phyloP scores from a whole-genome alignment of 83 land plant species.

The Diphasiastrum complanatum region DNA sequence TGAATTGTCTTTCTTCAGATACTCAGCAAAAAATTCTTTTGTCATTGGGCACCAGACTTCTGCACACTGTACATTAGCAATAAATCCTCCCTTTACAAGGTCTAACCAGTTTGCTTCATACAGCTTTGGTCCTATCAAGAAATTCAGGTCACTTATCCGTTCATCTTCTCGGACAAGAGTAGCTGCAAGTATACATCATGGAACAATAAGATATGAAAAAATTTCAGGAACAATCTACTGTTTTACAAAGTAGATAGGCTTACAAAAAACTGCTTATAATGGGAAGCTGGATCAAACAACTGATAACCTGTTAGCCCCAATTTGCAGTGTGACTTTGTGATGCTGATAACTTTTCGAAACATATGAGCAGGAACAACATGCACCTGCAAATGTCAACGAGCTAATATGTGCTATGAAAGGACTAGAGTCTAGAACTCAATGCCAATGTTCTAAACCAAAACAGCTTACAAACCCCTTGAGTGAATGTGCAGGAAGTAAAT shows the following conservation, averaged over 20 bases:
- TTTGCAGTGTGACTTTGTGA: conserved; percentile 97
- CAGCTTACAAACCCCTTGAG: too few relatives aligned
- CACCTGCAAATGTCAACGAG: too few relatives aligned
- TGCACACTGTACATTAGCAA: conserved; percentile 98
- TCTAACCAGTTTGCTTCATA: conserved; percentile 99
- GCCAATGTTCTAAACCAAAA: too few relatives aligned
- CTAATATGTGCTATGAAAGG: too few relatives aligned
- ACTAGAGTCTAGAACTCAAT: too few relatives aligned
- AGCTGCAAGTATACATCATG: conserved; percentile 42
- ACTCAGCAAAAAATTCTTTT: conserved; percentile 93
- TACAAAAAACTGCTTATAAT: neutral
- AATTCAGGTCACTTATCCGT: conserved; percentile 95
- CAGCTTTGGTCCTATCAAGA: conserved; percentile 92
- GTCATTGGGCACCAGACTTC: conserved; percentile 99
- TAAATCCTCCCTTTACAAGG: conserved; percentile 87
- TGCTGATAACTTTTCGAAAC: conserved; percentile 95
- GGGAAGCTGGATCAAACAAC: neutral
- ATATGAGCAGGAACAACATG: conserved; percentile 99
- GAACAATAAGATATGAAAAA: too few relatives aligned
- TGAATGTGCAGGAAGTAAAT: too few relatives aligned
- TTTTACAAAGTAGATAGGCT: too few relatives aligned
- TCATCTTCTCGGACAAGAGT: conserved; percentile 97
- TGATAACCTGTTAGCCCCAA: conserved; percentile 84
- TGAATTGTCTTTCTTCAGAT: conserved; percentile 83
- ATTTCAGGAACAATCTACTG: too few relatives aligned